Evolutionary conservation across 345 rosid genomes (phyloP), one percentile per base, ranked within the genome.

Genomic region (Gossypium sturtianum): DNA sequence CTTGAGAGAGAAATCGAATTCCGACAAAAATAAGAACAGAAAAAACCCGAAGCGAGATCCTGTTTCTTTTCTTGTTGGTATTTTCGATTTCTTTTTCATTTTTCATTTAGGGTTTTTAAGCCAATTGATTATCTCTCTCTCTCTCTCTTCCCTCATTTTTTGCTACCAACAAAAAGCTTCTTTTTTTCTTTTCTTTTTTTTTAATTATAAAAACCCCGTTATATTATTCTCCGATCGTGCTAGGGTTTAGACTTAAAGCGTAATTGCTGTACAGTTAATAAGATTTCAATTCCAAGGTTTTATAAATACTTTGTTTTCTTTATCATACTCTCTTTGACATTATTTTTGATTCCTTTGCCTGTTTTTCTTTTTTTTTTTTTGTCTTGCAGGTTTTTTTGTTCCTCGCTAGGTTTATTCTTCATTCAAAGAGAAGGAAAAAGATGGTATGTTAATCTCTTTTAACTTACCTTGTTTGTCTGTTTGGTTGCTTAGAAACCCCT

Each of bases 401-500:
- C 66, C 13, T 58, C 19, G 54, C 57, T 72, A 17, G 56, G 52
- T 59, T 72, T 43, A 7, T 22, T 5, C 38, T 59, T 16, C 7
- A 61, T 61, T 72, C 41, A 11, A 54, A 54, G 23, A 54, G 20
- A 6, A 2, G 1, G 16, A 45, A 44, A 4, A 59, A 12, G 22
- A 72, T 72, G 75, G 75, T 59, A 72, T 41, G 43, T 44, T 72
- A 15, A 23, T 51, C 6, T 53, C 34, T 71, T 12, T 69, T 53
- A 2, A 12, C 11, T 71, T 71, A 43, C 27, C 62, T n/a, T 53
- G 2, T 3, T 12, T 56, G 16, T 27, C 19, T 34, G 49, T n/a
- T 53, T 71, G n/a, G 27, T 17, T 52, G 27, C 27, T 34, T 71
- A 43, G 10, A 23, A 44, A 43, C 2, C 13, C 22, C 49, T 1